Conservation (phyloP, 805 yeast genomes). For the Teunomyces tritomae region DNA sequence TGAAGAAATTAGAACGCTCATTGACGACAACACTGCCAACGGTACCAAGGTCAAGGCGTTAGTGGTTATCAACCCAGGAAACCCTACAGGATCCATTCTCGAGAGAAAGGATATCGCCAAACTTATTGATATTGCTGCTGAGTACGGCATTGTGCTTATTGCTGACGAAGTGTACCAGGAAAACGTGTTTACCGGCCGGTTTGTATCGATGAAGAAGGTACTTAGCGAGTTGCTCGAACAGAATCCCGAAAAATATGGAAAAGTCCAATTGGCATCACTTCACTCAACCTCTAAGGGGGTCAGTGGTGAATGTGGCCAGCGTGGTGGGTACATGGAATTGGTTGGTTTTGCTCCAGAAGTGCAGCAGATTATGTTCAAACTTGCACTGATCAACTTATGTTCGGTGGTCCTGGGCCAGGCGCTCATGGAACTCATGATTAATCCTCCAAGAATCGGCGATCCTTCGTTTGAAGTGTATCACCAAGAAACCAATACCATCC, state of each 20-base stretch:
- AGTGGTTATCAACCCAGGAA: slow-evolving; percentile 96
- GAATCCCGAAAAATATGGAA: slow-evolving; percentile 54
- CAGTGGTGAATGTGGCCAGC: slow-evolving; percentile 98
- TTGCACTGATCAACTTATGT: slow-evolving; percentile 88
- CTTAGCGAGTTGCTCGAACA: slow-evolving; percentile 58
- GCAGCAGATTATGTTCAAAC: slow-evolving; percentile 67
- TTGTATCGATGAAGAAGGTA: slow-evolving; percentile 80
- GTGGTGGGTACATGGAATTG: slow-evolving; percentile 98
- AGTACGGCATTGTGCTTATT: slow-evolving; percentile 77
- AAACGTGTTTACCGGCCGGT: slow-evolving; percentile 79
- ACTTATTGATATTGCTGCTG: slow-evolving; percentile 77
- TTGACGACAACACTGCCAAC: slow-evolving; percentile 44
- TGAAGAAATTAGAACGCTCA: slow-evolving; percentile 53
- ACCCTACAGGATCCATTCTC: slow-evolving; percentile 93
- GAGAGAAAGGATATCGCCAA: slow-evolving; percentile 62
- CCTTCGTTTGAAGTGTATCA: slow-evolving; percentile 67
- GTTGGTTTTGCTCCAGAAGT: slow-evolving; percentile 76
- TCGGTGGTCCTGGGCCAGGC: slow-evolving; percentile 97
- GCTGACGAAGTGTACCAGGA: slow-evolving; percentile 99
- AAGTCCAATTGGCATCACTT: slow-evolving; percentile 86
- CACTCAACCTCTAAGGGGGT: slow-evolving; percentile 99
- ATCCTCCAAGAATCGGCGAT: slow-evolving; percentile 82
- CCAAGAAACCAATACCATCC: slow-evolving; percentile 61
- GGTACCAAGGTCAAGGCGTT: slow-evolving; percentile 71
- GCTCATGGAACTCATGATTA: slow-evolving; percentile 85